A percentile compares a stretch with the other conserved stretches of the same genome.
These are phyloP conservation scores for Dichotomopilus funicola DNA, from an alignment of 2,329 filamentous ascomycete genomes.

Conservation along the genomic window DNA sequence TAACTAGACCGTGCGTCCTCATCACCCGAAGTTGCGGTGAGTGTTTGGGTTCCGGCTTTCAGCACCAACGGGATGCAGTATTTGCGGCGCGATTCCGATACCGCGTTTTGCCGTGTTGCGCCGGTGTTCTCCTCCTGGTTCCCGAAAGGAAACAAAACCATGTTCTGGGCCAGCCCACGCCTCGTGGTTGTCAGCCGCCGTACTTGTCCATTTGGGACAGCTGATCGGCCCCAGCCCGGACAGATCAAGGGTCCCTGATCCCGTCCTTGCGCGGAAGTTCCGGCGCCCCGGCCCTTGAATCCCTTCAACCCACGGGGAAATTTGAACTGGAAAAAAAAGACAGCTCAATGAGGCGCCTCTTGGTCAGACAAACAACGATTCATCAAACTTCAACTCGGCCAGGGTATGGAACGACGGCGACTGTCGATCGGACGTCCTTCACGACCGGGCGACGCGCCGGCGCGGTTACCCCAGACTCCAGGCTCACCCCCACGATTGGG, in stretches of 20 bases:
- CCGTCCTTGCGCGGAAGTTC: background rate
- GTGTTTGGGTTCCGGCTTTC: background rate
- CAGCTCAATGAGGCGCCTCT: background rate
- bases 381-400: background rate
- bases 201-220: background rate
- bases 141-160: background rate
- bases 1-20: constrained; percentile 3
- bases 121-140: background rate
- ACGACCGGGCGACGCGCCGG: constrained; percentile 1
- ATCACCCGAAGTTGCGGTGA: constrained; percentile 23
- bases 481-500: constrained; percentile 11
- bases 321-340: background rate
- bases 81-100: background rate
- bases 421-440: constrained; percentile 5
- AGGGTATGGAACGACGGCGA: background rate
- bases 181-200: background rate
- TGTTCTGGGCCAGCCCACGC: background rate
- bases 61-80: background rate
- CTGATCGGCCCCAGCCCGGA: constrained; percentile 3
- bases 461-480: constrained; percentile 8
- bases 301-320: background rate
- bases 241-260: background rate
- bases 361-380: too few species aligned
- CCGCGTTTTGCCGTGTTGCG: constrained; percentile 4
- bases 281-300: background rate